Evolutionary conservation across 192 early-diverging fungal genomes (phyloP).

Genomic region (Coemansia sp.): DNA sequence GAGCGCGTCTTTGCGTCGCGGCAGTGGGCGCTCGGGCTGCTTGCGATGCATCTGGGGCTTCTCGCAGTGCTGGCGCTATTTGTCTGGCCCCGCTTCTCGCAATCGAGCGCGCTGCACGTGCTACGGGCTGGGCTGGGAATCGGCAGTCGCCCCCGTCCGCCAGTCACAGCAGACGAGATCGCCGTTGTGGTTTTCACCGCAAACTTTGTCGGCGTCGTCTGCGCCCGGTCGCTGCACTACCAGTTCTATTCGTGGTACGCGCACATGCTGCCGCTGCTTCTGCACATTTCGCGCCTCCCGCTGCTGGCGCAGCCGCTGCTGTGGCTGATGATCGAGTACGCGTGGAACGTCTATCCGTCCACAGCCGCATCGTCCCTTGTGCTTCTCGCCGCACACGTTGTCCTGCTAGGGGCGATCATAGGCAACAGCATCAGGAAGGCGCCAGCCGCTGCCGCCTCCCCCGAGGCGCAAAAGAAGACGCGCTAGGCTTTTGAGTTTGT

Average conservation of each 20-base stretch:
- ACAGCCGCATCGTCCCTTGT: constrained; percentile 58
- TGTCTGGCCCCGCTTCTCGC: constrained; percentile 57
- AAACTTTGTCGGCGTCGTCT: constrained; percentile 90
- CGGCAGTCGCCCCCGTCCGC: neutral
- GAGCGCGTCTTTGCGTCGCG: constrained; percentile 68
- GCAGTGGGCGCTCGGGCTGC: constrained; percentile 61
- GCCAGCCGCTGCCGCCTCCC: neutral
- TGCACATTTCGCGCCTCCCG: constrained; percentile 53
- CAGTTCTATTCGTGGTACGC: constrained; percentile 98
- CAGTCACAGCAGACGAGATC: constrained; percentile 14
- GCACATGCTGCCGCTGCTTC: constrained; percentile 79
- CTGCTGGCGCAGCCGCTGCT: constrained; percentile 2
- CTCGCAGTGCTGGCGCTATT: constrained; percentile 62
- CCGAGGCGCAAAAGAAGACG: neutral
- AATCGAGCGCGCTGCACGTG: constrained; percentile 10
- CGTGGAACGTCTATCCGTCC: constrained; percentile 91
- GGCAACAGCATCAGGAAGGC: neutral
- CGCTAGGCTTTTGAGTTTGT: constrained; percentile 1
- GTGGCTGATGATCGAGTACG: constrained; percentile 66
- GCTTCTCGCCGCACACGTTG: constrained; percentile 62
- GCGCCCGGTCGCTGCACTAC: constrained; percentile 90
- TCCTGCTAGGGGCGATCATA: constrained; percentile 59
- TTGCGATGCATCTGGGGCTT: constrained; percentile 64
- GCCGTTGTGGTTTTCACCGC: constrained; percentile 69
- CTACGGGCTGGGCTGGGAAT: constrained; percentile 15